Evolutionary conservation across 495 filamentous ascomycete species (phyloP).

Genomic region (Immersiella caudata): DNA sequence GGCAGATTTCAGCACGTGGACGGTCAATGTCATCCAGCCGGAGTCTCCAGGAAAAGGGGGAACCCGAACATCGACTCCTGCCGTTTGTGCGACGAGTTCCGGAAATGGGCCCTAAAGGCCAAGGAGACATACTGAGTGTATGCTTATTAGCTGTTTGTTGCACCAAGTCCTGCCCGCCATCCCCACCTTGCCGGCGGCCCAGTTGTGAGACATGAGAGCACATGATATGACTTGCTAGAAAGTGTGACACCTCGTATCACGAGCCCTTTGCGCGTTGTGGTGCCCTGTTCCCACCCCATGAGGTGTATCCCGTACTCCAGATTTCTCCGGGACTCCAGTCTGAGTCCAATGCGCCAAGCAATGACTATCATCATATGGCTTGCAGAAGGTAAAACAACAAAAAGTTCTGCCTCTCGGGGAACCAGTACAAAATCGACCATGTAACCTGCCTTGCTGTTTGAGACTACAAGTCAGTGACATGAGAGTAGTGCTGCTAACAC

Average conservation of each 20-base stretch:
- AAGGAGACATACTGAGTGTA: neutral
- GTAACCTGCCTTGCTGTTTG: no score
- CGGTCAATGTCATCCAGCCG: neutral
- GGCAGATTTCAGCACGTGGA: neutral
- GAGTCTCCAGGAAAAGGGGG: neutral
- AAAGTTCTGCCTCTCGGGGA: no score
- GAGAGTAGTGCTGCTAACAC: neutral
- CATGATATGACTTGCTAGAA: slow-evolving; percentile 27
- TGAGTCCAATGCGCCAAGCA: no score
- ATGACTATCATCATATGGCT: no score
- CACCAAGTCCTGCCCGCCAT: neutral
- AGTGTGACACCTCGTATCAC: slow-evolving; percentile 16
- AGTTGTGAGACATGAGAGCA: slow-evolving; percentile 31
- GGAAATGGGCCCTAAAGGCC: neutral
- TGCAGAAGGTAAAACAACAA: no score
- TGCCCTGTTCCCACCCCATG: neutral
- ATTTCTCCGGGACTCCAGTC: neutral
- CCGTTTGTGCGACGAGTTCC: neutral
- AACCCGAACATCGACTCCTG: neutral
- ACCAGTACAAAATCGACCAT: no score
- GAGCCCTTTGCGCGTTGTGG: slow-evolving; percentile 5
- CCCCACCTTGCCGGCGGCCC: neutral
- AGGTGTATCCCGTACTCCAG: neutral
- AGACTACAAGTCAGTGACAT: no score
- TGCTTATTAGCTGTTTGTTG: neutral